Evolutionary conservation across 345 rosid species (phyloP), one percentile per base, ranked within the genome.

Genomic region (Pelargonium nanum): DNA sequence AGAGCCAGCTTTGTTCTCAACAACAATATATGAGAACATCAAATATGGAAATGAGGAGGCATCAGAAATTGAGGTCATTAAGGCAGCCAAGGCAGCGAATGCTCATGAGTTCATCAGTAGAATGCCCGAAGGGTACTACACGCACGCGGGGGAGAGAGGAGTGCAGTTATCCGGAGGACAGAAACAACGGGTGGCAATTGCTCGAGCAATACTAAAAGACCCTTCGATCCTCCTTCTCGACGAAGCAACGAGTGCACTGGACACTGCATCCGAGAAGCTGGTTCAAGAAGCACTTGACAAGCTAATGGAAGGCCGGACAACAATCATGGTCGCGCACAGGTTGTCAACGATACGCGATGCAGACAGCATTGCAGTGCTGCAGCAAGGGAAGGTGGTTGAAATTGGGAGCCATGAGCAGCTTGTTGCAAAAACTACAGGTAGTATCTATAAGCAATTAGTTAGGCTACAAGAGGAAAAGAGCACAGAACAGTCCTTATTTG

Each of bases 171-270:
- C 96, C 40, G 96, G 95, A 15, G 98, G 90, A 12, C 96, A 88
- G 72, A 88, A 88, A 67, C 97, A 88, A 59, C 81, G 96, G 71
- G 88, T 87, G 52, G 94, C 94, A 9, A 88, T 88, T 5, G 94
- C 94, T 0, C 74, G 96, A 67, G 96, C 96, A 9, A 80, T 91
- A 22, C 64, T 85, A 9, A 91, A 80, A 30, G 74, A 91, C 70
- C 91, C 96, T 44, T 76, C 83, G 0, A 80, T 86, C 67, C 85
- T 91, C 52, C 87, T 91, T 1, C 72, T 91, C 22, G 98, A 88
- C 60, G 96, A 91, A 69, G 91, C 96, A 1, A 88, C 94, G 12
- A 88, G 96, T 67, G 88, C 98, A 44, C 62, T 91, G 68, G 98
- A 88, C 61, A 68, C 82, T 0, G 74, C 56, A 22, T 83, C 95